These are phyloP conservation scores for Achaetomium macrosporum DNA, from an alignment of 2,329 filamentous ascomycete genomes.

Conservation along the genomic window DNA sequence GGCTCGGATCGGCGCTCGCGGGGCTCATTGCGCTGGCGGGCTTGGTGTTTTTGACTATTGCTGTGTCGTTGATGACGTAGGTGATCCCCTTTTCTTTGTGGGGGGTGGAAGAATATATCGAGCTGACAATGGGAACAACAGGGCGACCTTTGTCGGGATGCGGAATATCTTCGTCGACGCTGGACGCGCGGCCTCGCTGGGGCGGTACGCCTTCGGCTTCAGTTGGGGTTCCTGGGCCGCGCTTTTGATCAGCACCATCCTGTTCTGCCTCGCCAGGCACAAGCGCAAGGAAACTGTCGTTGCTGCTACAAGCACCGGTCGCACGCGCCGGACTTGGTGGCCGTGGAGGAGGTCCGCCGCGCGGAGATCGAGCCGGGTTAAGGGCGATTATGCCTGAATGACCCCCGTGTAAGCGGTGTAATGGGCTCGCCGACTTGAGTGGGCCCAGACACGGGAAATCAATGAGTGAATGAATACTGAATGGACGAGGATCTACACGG, in stretches of 20 bases:
- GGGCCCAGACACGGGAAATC: no score
- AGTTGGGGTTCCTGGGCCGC: constrained; percentile 66
- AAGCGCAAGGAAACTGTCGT: constrained; percentile 18
- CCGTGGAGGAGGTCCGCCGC: constrained; percentile 45
- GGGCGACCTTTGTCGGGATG: constrained; percentile 59
- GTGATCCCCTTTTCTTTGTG: constrained; percentile 30
- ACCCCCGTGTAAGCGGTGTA: neutral
- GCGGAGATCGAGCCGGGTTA: constrained; percentile 54
- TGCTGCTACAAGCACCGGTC: constrained; percentile 10
- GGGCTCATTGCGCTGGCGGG: constrained; percentile 53
- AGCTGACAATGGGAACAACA: constrained; percentile 25
- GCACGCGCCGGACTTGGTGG: constrained; percentile 27
- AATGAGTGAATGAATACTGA: no score
- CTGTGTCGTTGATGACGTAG: constrained; percentile 70
- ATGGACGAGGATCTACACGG: neutral
- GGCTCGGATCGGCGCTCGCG: constrained; percentile 63
- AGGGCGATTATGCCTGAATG: constrained; percentile 54
- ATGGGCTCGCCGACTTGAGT: neutral
- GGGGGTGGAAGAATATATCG: neutral
- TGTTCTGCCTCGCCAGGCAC: constrained; percentile 61
- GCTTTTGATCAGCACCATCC: constrained; percentile 58
- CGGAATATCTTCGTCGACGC: constrained; percentile 57
- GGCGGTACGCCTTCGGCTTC: constrained; percentile 67
- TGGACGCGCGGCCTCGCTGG: constrained; percentile 54
- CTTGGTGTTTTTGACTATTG: constrained; percentile 63